Evolutionary conservation across 1,284 basidiomycete species (phyloP).

Genomic region (Pseudozyma hubeiensis): DNA sequence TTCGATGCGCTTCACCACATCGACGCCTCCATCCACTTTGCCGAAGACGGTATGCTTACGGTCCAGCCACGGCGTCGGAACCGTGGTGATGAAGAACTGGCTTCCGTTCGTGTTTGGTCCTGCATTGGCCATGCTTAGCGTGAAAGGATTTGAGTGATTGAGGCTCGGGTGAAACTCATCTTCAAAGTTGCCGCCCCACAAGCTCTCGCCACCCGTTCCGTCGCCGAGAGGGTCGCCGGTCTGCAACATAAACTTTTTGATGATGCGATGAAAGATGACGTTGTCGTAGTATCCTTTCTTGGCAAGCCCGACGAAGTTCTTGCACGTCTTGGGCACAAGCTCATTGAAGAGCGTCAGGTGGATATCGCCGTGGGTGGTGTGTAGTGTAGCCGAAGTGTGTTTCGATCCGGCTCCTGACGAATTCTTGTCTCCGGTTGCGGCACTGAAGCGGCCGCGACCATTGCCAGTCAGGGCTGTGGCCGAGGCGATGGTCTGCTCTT

Average conservation of each 20-base stretch:
- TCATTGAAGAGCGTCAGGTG: slow-evolving; percentile 85
- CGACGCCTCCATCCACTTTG: slow-evolving; percentile 72
- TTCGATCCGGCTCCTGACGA: slow-evolving; percentile 3
- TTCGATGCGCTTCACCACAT: slow-evolving; percentile 82
- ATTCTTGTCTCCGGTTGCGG: background rate
- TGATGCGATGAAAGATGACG: slow-evolving; percentile 95
- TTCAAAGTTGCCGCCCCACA: slow-evolving; percentile 89
- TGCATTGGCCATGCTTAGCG: slow-evolving; percentile 99
- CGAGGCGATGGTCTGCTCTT: slow-evolving; percentile 90
- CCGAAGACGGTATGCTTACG: slow-evolving; percentile 75
- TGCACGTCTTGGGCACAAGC: slow-evolving; percentile 91
- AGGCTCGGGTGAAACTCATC: slow-evolving; percentile 90
- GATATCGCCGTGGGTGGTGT: slow-evolving; percentile 95
- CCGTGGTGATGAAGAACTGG: slow-evolving; percentile 99
- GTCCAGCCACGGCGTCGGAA: slow-evolving; percentile 89
- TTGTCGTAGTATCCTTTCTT: slow-evolving; percentile 92
- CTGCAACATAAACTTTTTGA: slow-evolving; percentile 99
- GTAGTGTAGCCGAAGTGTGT: slow-evolving; percentile 78
- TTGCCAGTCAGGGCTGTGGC: slow-evolving; percentile 72
- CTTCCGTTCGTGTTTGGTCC: slow-evolving; percentile 92
- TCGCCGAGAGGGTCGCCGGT: slow-evolving; percentile 97
- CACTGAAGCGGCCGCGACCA: slow-evolving; percentile 11
- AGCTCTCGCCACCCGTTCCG: slow-evolving; percentile 91
- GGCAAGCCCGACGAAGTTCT: slow-evolving; percentile 97
- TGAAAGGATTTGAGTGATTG: slow-evolving; percentile 93